These are phyloP conservation scores for Tylopilus rubrobrunneus DNA, from an alignment of 768 basidiomycete species.

Conservation along the genomic window DNA sequence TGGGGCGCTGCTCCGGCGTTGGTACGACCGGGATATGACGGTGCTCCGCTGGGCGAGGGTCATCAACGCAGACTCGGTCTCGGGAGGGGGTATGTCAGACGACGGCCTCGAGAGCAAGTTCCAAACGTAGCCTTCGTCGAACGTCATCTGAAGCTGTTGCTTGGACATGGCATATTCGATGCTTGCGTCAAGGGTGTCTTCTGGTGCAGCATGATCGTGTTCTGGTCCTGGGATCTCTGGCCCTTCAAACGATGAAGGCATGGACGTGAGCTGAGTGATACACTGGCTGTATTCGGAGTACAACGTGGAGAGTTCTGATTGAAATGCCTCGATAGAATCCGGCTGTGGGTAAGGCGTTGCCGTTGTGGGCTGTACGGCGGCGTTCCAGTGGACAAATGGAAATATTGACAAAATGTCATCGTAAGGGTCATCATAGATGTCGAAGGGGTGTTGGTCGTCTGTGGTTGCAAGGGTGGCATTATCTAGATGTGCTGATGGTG, in stretches of 20 bases:
- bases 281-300: constrained; percentile 50
- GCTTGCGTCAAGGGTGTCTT: constrained; percentile 30
- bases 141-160: constrained; percentile 53
- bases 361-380: constrained; percentile 16
- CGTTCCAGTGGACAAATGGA: constrained; percentile 26
- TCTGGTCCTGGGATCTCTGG: constrained; percentile 9
- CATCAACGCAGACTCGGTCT: constrained; percentile 23
- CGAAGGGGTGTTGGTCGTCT: constrained; percentile 1
- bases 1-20: constrained; percentile 58
- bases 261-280: constrained; percentile 40
- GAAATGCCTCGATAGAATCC: constrained; percentile 29
- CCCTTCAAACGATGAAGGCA: constrained; percentile 31
- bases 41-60: constrained; percentile 49
- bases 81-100: constrained; percentile 10
- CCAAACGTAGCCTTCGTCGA: constrained; percentile 65
- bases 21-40: constrained; percentile 60
- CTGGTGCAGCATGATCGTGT: constrained; percentile 2
- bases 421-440: constrained; percentile 14
- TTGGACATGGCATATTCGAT: constrained; percentile 55
- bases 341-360: constrained; percentile 1
- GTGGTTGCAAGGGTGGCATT: constrained; percentile 1
- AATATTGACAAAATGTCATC: constrained; percentile 11
- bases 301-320: constrained; percentile 39
- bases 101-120: constrained; percentile 30
- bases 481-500: constrained; percentile 9